phyloP scores from a whole-genome alignment of 805 yeast species.

The Pichia sporocuriosa region DNA sequence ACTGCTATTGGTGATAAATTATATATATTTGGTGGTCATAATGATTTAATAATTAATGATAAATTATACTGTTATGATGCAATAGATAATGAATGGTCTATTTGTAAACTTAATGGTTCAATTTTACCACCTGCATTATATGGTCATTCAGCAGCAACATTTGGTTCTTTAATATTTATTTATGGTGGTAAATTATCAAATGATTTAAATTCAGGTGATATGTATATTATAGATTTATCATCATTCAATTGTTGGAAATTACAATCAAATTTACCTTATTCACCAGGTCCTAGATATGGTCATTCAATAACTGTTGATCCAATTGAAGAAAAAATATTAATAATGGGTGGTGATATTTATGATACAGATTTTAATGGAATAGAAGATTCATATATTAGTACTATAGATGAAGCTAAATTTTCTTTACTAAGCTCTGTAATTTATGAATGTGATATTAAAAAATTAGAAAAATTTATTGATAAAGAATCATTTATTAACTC shows the following conservation, averaged over 20 bases:
- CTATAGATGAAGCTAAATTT: conserved; percentile 27
- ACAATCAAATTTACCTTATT: conserved; percentile 37
- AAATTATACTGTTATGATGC: conserved; percentile 83
- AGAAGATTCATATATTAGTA: conserved; percentile 16
- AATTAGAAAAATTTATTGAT: conserved; percentile 25
- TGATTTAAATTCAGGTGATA: conserved; percentile 59
- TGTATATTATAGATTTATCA: conserved; percentile 70
- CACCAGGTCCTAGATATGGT: conserved; percentile 85
- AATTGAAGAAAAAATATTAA: conserved; percentile 58
- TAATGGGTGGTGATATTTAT: conserved; percentile 89
- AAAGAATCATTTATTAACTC: too few relatives aligned
- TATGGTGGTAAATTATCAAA: conserved; percentile 82
- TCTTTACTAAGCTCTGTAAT: conserved; percentile 29
- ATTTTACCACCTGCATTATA: conserved; percentile 73
- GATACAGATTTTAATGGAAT: conserved; percentile 41
- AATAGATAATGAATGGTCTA: conserved; percentile 57
- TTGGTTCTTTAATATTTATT: conserved; percentile 70
- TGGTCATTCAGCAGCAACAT: conserved; percentile 82
- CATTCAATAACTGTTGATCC: conserved; percentile 76
- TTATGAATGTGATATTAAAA: conserved; percentile 30
- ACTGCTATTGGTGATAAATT: conserved; percentile 69
- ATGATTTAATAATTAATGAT: conserved; percentile 59
- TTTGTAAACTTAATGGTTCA: conserved; percentile 58
- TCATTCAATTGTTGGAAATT: conserved; percentile 61
- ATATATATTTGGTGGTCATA: conserved; percentile 86